Evolutionary conservation across 345 rosid genomes (phyloP), one percentile per base, ranked within the genome.

Genomic region (Salix suchowensis): DNA sequence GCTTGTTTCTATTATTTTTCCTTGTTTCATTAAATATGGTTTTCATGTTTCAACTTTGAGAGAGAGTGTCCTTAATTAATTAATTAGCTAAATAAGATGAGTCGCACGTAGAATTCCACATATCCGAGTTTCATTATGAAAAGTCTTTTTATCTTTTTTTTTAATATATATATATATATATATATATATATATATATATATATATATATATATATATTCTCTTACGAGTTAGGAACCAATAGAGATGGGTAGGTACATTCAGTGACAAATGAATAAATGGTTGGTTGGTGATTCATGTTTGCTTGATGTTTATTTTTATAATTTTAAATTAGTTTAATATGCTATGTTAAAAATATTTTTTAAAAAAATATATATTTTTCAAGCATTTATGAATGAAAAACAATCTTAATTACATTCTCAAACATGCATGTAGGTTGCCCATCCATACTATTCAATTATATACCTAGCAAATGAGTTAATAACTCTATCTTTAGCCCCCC

Each of bases 221-320:
- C 26, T 60, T 40, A 42, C 75, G 76, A 65, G 70, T 65, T 52
- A 7, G 44, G 71, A 40, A 42, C 58, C 73, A 68, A 74, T 72
- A 39, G 26, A 44, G 70, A 71, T 68, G 72, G 73, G 21, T 7
- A 19, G 65, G 74, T 71, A 7, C 12, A 34, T 83, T 76, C 74
- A 32, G 34, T 7, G 37, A 66, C 60, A 54, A 19, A 54, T 19
- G 60, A 8, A 86, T 77, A 52, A 39, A 0, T 65, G 86, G 71
- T 79, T 74, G 85, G 84, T 83, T 68, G 55, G 55, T 75, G 84
- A 85, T 83, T 48, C 81, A 36, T 71, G 70, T 69, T 73, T 54
- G 73, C 66, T 73, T 48, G 18, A 23, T n/a, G 82, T 55, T 15
- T 32, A 4, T 32, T 32, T 32, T 4, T 4, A 34, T 34, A 34